phyloP scores from a whole-genome alignment of 805 yeast genomes.

The Saturnispora gosingensis region DNA sequence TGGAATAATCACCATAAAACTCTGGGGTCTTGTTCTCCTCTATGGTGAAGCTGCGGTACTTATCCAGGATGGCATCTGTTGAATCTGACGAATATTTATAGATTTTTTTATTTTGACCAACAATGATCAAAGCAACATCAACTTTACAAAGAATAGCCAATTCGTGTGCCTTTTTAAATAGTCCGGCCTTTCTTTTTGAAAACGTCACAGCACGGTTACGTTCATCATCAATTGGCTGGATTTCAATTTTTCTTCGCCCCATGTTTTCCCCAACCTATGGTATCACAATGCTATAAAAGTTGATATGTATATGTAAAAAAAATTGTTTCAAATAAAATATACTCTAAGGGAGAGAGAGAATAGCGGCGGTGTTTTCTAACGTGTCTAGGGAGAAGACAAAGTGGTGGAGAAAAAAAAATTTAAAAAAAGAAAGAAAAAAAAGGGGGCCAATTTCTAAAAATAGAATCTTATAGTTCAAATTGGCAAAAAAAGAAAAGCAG shows the following conservation, averaged over 20 bases:
- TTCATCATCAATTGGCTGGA: conserved; percentile 84
- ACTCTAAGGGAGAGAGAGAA: background rate
- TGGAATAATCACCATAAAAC: conserved; percentile 52
- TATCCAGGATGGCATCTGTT: conserved; percentile 39
- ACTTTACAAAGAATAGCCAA: conserved; percentile 86
- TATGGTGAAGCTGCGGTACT: conserved; percentile 24
- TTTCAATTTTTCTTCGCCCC: conserved; percentile 97
- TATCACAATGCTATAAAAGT: background rate
- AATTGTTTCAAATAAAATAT: background rate
- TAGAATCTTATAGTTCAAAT: background rate
- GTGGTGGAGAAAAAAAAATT: background rate
- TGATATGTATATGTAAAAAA: background rate
- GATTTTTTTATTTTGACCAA: conserved; percentile 73
- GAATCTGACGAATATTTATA: conserved; percentile 78
- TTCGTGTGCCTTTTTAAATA: conserved; percentile 81
- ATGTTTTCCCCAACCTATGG: conserved; percentile 29
- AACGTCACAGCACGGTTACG: conserved; percentile 81
- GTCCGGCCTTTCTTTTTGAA: conserved; percentile 88
- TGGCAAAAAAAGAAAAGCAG: too few relatives aligned
- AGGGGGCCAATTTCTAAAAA: background rate
- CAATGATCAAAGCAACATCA: conserved; percentile 81
- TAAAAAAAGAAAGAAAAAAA: background rate
- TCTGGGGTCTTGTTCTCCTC: conserved; percentile 59
- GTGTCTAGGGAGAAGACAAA: background rate
- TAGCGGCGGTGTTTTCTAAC: background rate